A percentile compares a stretch with the other conserved stretches of the same genome.
Conservation (phyloP, 257 asterid genomes). For the Gentiana macrophylla region DNA sequence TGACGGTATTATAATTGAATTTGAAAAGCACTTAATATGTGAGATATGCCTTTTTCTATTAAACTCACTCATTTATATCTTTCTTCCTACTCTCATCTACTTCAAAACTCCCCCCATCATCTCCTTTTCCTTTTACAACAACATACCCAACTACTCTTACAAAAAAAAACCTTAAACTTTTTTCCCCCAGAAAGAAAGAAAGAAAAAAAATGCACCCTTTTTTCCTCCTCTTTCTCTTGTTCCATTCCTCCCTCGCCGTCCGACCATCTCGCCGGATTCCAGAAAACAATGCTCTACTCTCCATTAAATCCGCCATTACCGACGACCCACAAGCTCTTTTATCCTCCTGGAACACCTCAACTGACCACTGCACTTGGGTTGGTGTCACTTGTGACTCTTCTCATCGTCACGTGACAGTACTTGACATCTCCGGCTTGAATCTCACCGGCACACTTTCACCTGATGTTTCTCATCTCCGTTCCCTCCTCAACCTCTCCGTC, state of each 20-base stretch:
- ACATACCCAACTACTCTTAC: neutral
- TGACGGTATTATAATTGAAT: no score
- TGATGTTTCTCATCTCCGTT: slow-evolving; percentile 50
- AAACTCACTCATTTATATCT: no score
- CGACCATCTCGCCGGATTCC: slow-evolving; percentile 30
- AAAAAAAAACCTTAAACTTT: neutral
- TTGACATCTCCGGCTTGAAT: slow-evolving; percentile 53
- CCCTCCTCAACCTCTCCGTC: slow-evolving; percentile 46
- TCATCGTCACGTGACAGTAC: slow-evolving; percentile 48
- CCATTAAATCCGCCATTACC: slow-evolving; percentile 53
- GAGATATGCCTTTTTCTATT: no score
- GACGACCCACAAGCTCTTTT: slow-evolving; percentile 63
- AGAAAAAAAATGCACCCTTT: slow-evolving; percentile 33
- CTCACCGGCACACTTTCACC: slow-evolving; percentile 56
- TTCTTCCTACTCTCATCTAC: no score
- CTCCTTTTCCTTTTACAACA: no score
- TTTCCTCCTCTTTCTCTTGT: slow-evolving; percentile 31
- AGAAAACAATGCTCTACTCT: slow-evolving; percentile 49
- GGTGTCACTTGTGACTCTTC: slow-evolving; percentile 69
- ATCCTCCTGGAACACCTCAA: slow-evolving; percentile 47
- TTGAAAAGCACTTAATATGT: no score
- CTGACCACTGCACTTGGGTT: slow-evolving; percentile 57
- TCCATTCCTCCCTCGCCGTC: slow-evolving; percentile 25
- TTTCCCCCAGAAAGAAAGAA: neutral
- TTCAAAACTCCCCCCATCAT: no score